A percentile compares a stretch with the other conserved stretches of the same genome.
Conservation (phyloP, 163 green algal genomes). For the Chlorella variabilis region DNA sequence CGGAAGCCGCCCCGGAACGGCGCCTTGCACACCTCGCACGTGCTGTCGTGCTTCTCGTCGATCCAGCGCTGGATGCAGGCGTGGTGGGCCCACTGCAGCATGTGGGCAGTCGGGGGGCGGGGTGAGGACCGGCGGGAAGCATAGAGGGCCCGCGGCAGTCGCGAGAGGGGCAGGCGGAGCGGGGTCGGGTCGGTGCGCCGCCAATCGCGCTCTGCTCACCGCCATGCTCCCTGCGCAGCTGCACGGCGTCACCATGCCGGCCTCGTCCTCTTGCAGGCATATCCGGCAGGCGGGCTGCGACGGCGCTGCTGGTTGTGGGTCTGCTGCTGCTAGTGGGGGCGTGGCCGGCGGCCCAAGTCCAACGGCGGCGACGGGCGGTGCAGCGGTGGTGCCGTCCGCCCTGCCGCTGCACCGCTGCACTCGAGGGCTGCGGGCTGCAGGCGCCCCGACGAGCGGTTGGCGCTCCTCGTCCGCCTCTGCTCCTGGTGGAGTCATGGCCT, state of each 20-base stretch:
- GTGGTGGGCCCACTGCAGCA: conserved; percentile 33
- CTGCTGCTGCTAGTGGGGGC: too few relatives aligned
- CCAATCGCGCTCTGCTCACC: conserved; percentile 7
- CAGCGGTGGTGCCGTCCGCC: background rate
- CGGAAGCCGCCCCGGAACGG: conserved; percentile 1
- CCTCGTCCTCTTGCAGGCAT: conserved; percentile 9
- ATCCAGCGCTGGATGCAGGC: conserved; percentile 19
- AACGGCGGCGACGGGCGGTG: too few relatives aligned
- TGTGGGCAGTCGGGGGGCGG: too few relatives aligned
- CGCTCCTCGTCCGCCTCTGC: background rate
- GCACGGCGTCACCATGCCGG: conserved; percentile 1
- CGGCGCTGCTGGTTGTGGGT: background rate
- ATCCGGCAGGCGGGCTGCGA: conserved; percentile 1
- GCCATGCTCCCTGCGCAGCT: conserved; percentile 13
- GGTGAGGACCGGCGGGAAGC: too few relatives aligned
- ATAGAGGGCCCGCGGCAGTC: too few relatives aligned
- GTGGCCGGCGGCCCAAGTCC: too few relatives aligned
- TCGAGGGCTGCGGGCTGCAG: too few relatives aligned
- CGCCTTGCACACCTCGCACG: conserved; percentile 27
- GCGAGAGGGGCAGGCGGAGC: too few relatives aligned
- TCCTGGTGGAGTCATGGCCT: too few relatives aligned
- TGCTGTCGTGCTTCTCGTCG: conserved; percentile 25
- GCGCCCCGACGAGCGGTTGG: background rate
- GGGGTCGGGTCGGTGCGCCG: too few relatives aligned
- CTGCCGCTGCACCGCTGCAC: background rate